Percentiles rank a stretch among this genome's conserved stretches.
These are phyloP conservation scores for Serendipita indica DNA, from an alignment of 768 basidiomycete genomes.

Conservation along the genomic window DNA sequence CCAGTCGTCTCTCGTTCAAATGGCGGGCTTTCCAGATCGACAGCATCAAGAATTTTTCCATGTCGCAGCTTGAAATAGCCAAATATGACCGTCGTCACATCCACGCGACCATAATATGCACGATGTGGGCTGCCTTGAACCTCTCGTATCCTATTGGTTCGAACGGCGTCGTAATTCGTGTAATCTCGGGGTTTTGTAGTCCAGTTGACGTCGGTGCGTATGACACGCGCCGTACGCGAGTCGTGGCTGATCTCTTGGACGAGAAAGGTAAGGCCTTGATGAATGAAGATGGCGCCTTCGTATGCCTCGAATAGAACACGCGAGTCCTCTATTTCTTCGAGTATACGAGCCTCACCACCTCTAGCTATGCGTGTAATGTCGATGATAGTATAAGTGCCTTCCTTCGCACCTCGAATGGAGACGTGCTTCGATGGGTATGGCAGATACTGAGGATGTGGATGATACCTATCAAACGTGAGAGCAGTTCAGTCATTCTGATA, in stretches of 20 bases:
- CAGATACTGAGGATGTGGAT: conserved; percentile 61
- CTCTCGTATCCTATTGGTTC: conserved; percentile 58
- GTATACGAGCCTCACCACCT: conserved; percentile 28
- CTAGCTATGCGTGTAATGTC: conserved; percentile 36
- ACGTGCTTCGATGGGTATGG: conserved; percentile 63
- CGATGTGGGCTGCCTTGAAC: conserved; percentile 40
- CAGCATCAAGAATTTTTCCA: conserved; percentile 49
- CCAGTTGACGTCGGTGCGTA: conserved; percentile 71
- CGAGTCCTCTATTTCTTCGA: conserved; percentile 76
- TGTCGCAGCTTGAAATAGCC: conserved; percentile 24
- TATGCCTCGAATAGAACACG: conserved; percentile 74
- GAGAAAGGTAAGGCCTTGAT: conserved; percentile 71
- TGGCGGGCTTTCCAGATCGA: conserved; percentile 62
- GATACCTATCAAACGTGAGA: conserved; percentile 40
- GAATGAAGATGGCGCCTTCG: conserved; percentile 82
- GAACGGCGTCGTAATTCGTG: conserved; percentile 63
- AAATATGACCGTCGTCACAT: conserved; percentile 54
- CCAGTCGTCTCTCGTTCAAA: conserved; percentile 64
- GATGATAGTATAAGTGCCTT: conserved; percentile 65
- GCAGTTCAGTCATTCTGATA: background rate
- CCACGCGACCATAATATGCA: conserved; percentile 63
- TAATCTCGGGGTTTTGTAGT: conserved; percentile 53
- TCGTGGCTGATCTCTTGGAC: conserved; percentile 77
- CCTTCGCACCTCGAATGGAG: conserved; percentile 59
- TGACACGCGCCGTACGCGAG: conserved; percentile 49